Evolutionary conservation across 2,329 filamentous ascomycete species (phyloP), one percentile per base, ranked within the genome.

Genomic region (Fusarium brachygibbosum): DNA sequence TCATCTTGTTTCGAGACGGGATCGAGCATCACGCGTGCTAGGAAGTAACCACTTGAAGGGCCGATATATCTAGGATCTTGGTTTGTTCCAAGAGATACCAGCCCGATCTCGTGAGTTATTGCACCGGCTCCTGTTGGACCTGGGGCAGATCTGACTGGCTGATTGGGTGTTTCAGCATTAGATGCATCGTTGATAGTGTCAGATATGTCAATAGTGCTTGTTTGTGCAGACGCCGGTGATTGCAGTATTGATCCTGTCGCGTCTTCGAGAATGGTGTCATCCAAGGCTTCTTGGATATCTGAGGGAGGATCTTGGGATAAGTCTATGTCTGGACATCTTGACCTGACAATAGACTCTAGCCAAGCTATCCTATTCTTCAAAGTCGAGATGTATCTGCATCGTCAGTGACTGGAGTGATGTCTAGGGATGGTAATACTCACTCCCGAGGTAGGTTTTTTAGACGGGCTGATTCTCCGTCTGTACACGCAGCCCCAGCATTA

Each of bases 1-100:
- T 68, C 66, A 19, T 68, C 76, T 51, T 64, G 64, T 13, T 65
- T 76, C 55, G 78, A 75, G 8, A 78, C 75, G 10, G 77, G 80
- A 23, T 80, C 77, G 14, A 87, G 78, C 68, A 87, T 80, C 4
- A 86, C 76, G 1, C 83, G 82, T 3, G 84, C 84, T 14, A 87
- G 79, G 41, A 86, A 85, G 58, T 85, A 86, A 2, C 85, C 86
- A 37, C 85, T 87, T 0, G 86, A 87, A 4, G 86, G 85, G 0
- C 86, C 86, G 16, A 87, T 83, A 48, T 87, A 87, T 58, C 83
- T 79, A 5, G 82, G 82, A 21, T 85, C 83, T 42, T 80, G 78
- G 25, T 81, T 83, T 5, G 79, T 79, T 3, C 82, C 83, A 2
- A 87, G 76, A 0, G 85, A 85, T 0, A 87, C 80, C 16, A 87